Evolutionary conservation across 2,329 filamentous ascomycete species (phyloP), one percentile per base, ranked within the genome.

Genomic region (Pyrenochaeta sp.): DNA sequence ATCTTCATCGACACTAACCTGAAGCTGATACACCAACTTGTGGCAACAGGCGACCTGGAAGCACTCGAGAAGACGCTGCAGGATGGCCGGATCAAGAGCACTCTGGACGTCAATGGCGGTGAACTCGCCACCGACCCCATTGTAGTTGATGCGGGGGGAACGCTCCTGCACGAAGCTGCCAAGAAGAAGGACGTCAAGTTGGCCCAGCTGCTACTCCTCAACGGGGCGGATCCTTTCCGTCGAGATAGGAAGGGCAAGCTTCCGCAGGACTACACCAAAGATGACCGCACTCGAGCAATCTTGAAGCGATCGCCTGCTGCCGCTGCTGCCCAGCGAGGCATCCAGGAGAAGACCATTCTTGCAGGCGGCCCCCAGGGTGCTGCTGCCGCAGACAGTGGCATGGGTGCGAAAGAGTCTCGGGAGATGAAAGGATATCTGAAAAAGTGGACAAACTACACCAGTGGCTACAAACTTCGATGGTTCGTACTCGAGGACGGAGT

Each of bases 341-440:
- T 99, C 23, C 94, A 99, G 72, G 94, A 99, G 73, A 96, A 94
- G 76, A 94, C 92, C 0, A 95, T 99, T 3, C 81, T 99, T 11
- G 93, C 91, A 2, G 90, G 89, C 47, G 87, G 68, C 49, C 79
- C 79, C 5, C 74, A 78, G 7, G 77, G 82, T 18, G 77, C 85
- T 11, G 77, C 80, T 7, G 82, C 88, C 54, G 77, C 82, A 1
- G 82, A 85, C 24, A 71, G 71, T 35, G 76, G 78, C 11, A 72
- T 83, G 45, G 88, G 88, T 18, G 87, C 88, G 11, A 91, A 93
- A 56, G 94, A 99, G 65, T 88, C 89, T 13, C 83, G 92, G 34
- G 93, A 97, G 73, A 97, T 99, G 89, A 96, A 96, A 75, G 94
- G 94, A 6, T 99, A 97, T 69, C 78, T 99, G 43, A 97, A 96